A percentile compares a stretch with the other conserved stretches of the same genome.
These are phyloP conservation scores for Oryza glumipatula DNA, from an alignment of 176 grass and related monocot genomes.

Conservation along the genomic window DNA sequence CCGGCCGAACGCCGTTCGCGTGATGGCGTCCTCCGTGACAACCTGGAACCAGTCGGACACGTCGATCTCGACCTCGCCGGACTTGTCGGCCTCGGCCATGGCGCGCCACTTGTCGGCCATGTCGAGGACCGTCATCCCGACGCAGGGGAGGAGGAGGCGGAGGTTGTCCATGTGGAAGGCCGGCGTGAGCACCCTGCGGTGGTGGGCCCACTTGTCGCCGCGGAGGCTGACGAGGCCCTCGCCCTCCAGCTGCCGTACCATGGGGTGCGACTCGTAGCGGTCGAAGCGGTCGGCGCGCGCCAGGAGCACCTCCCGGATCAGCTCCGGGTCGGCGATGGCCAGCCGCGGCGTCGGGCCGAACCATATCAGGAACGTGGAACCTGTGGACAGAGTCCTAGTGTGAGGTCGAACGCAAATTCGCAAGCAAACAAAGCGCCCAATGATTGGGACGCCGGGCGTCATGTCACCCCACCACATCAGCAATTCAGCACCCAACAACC, in stretches of 20 bases:
- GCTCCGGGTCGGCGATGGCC: conserved; percentile 84
- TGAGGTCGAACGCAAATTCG: not conserved
- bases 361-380: conserved; percentile 94
- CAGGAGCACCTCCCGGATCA: conserved; percentile 89
- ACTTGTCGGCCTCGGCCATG: conserved; percentile 42
- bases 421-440: conserved; percentile 23
- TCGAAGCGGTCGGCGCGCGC: conserved; percentile 85
- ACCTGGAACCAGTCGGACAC: conserved; percentile 96
- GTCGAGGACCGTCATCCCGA: conserved; percentile 74
- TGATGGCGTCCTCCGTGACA: conserved; percentile 96
- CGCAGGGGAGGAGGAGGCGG: conserved; percentile 74
- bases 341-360: conserved; percentile 90
- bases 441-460: conserved; percentile 42
- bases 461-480: conserved; percentile 53
- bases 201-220: conserved; percentile 93
- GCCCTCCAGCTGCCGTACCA: conserved; percentile 97
- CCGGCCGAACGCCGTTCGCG: conserved; percentile 80
- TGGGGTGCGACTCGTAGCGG: conserved; percentile 94
- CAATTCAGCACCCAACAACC: conserved; percentile 28
- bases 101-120: conserved; percentile 75
- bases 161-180: conserved; percentile 97
- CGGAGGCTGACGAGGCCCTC: conserved; percentile 91
- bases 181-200: conserved; percentile 80
- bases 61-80: conserved; percentile 93
- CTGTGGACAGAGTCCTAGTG: conserved; percentile 41